Base-by-base conservation (phyloP, 169 alveolate genomes). In the Perkinsus marinus region DNA sequence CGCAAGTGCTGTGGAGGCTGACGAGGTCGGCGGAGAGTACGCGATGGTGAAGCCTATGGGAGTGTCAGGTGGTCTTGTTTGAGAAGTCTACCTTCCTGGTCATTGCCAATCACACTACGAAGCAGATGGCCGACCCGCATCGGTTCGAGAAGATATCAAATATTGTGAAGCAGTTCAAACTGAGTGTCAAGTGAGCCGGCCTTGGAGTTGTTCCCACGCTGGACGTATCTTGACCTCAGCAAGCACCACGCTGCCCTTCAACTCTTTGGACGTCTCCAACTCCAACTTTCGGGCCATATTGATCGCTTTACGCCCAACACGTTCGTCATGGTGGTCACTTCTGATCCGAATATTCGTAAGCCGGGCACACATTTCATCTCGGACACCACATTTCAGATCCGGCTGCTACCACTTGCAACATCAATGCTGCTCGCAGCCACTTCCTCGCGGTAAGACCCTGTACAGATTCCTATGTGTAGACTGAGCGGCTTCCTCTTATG, bases 41-140 rank as follows among this genome's bases (percentile, higher is more conserved):
- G 22, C 9, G 79, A 26, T 13, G 79, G 79, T 2, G 79, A 57
- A 13, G 46, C 79, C 96, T 6, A 26, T 19, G 79, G 22, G 36
- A 0, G 22, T 2, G 30, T 57, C 79, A 57, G 79, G 79, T 98
- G 30, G 99, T 98, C 3, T 93, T 98, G 46, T 97, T 98, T 93
- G 99, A 98, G 94, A 96, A 97, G 93, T 95, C 97, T 43, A 98
- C 99, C 57, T 98, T 98, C 95, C 96, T 98, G 79, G 98, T 98
- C 34, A 96, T 97, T 38, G 95, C 98, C 43, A 93, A 93, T 39
- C 79, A 90, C 92, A 90, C 69, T 39, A 93, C 93, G 47, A 93
- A 93, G 90, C 94, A 94, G 90, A 94, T 95, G 92, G 69, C 94
- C 93, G 98, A 95, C 91, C 93, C 92, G 41, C 97, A 96, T 90